A percentile compares a stretch with the other conserved stretches of the same genome.
Evolutionary conservation across 1,139 yeast species (phyloP).

Genomic region (Hansenula sp.): DNA sequence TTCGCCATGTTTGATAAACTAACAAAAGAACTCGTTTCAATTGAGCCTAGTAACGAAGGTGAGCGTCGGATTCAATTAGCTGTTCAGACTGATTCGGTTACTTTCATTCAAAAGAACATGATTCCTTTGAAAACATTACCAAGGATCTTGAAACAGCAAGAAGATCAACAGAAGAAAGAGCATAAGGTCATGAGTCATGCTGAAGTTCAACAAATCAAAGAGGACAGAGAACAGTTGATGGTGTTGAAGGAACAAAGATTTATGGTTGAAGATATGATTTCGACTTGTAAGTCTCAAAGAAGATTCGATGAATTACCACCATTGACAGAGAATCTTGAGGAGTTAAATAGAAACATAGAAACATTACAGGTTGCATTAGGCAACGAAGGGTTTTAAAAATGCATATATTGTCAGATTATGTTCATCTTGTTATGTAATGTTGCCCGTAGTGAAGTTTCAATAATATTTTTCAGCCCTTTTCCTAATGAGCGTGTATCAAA

Average conservation of each 20-base stretch:
- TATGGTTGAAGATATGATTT: slow-evolving; percentile 61
- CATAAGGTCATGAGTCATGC: slow-evolving; percentile 21
- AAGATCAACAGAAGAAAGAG: slow-evolving; percentile 10
- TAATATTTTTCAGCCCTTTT: too few species aligned
- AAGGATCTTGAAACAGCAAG: slow-evolving; percentile 27
- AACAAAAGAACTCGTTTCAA: slow-evolving; percentile 34
- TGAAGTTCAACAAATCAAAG: slow-evolving; percentile 43
- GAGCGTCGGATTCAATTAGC: slow-evolving; percentile 42
- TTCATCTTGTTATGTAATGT: neutral
- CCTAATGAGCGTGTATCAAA: too few species aligned
- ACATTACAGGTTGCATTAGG: slow-evolving; percentile 55
- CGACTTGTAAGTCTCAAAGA: slow-evolving; percentile 59
- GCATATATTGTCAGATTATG: neutral
- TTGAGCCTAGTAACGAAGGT: slow-evolving; percentile 28
- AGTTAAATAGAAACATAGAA: slow-evolving; percentile 50
- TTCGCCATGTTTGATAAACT: slow-evolving; percentile 42
- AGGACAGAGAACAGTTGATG: slow-evolving; percentile 71
- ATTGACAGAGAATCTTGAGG: slow-evolving; percentile 55
- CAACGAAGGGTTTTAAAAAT: slow-evolving; percentile 48
- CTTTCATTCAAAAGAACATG: slow-evolving; percentile 51
- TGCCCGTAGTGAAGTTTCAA: neutral
- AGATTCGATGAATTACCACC: slow-evolving; percentile 74
- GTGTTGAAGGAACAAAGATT: slow-evolving; percentile 83
- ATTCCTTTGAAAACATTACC: slow-evolving; percentile 50
- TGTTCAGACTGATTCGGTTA: slow-evolving; percentile 41